Conservation (phyloP, 2,329 filamentous ascomycete genomes). For the Triangularia setosa region DNA sequence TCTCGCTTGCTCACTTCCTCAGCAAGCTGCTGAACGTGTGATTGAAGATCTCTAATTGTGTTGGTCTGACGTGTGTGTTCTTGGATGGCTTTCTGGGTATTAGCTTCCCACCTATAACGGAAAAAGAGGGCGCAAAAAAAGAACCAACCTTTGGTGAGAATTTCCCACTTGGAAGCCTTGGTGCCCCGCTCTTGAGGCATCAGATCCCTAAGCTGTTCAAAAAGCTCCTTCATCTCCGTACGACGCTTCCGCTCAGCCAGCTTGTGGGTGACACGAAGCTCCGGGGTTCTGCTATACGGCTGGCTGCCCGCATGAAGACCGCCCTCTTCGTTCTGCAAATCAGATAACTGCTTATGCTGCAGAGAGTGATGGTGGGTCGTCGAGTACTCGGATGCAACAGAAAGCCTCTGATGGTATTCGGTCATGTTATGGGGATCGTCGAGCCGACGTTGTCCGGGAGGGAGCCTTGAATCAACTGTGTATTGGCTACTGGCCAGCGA, state of each 20-base stretch:
- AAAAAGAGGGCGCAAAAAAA: neutral
- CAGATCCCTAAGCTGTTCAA: conserved; percentile 73
- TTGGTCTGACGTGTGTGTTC: conserved; percentile 56
- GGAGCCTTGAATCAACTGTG: conserved; percentile 68
- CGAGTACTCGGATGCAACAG: conserved; percentile 53
- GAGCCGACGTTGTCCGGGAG: conserved; percentile 66
- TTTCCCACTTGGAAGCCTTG: conserved; percentile 88
- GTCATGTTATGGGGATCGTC: conserved; percentile 53
- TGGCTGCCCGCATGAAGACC: conserved; percentile 54
- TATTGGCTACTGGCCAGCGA: conserved; percentile 77
- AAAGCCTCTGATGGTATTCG: conserved; percentile 44
- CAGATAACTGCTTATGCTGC: conserved; percentile 68
- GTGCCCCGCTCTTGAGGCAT: conserved; percentile 77
- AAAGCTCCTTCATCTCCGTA: conserved; percentile 85
- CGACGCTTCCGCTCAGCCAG: conserved; percentile 77
- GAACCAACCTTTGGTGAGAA: conserved; percentile 71
- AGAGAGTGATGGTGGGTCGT: conserved; percentile 69
- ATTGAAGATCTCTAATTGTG: conserved; percentile 43
- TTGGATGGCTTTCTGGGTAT: conserved; percentile 48
- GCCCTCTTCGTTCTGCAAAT: conserved; percentile 58
- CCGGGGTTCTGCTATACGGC: conserved; percentile 78
- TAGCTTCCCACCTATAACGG: neutral
- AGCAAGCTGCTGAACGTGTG: conserved; percentile 40
- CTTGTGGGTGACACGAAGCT: conserved; percentile 79
- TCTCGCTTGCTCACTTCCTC: conserved; percentile 42